Evolutionary conservation across 305 asterid species (phyloP).

Genomic region (Solanum hybrid): DNA sequence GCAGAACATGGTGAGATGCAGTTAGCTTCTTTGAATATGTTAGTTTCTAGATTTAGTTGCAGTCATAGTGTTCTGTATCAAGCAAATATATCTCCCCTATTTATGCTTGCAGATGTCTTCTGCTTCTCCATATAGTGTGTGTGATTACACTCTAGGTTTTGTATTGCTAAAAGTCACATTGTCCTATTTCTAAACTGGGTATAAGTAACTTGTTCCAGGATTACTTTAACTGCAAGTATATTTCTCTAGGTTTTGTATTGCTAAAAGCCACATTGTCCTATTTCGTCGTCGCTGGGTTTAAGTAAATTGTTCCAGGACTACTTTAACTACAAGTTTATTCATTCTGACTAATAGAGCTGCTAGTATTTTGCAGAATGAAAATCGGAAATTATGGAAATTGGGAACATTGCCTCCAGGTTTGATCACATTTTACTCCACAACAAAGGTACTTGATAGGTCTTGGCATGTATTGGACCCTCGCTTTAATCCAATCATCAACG

Average conservation of each 20-base stretch:
- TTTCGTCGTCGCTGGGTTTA: not conserved
- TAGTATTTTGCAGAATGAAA: conserved; percentile 16
- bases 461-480: conserved; percentile 42
- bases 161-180: not conserved
- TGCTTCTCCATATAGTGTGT: not conserved
- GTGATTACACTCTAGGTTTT: not conserved
- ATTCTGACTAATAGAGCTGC: not conserved
- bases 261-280: not conserved
- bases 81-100: not conserved
- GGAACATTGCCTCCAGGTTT: conserved; percentile 37
- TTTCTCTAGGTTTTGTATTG: not conserved
- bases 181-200: not conserved
- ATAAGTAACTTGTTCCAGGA: not conserved
- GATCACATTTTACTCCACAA: conserved; percentile 31
- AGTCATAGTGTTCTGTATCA: not conserved
- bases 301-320: not conserved
- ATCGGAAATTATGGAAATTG: conserved; percentile 32
- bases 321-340: not conserved
- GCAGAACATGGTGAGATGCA: conserved; percentile 60
- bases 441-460: conserved; percentile 31
- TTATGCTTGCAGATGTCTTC: not conserved
- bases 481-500: conserved; percentile 27
- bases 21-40: conserved; percentile 2
- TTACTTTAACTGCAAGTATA: not conserved
- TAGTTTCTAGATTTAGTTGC: not conserved